These are phyloP conservation scores for Austroboletus novae-zelandiae DNA, from an alignment of 1,284 basidiomycete species.

Conservation along the genomic window DNA sequence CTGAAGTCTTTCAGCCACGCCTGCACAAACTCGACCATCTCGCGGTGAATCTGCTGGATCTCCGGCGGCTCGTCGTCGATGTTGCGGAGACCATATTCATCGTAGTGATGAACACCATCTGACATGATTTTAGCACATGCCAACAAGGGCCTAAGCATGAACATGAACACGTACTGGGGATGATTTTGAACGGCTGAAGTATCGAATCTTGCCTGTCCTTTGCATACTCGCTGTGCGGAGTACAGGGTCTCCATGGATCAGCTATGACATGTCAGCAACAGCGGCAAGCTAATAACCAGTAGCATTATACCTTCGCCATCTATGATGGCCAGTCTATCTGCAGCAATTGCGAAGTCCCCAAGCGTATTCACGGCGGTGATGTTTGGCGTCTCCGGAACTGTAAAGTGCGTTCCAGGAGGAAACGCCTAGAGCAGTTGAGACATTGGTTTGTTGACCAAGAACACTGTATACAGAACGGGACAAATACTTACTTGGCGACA, in stretches of 20 bases:
- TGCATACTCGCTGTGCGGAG: conserved; percentile 83
- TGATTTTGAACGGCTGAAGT: conserved; percentile 81
- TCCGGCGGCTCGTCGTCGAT: conserved; percentile 69
- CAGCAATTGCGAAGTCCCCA: conserved; percentile 74
- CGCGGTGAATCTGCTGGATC: conserved; percentile 77
- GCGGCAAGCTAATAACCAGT: not conserved
- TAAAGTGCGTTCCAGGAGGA: conserved; percentile 73
- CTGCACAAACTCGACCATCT: conserved; percentile 80
- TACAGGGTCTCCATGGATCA: conserved; percentile 88
- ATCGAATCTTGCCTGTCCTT: conserved; percentile 68
- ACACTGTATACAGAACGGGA: not conserved
- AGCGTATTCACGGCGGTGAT: conserved; percentile 77
- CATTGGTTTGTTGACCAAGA: not conserved
- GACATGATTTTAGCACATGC: conserved; percentile 6
- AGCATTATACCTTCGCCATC: conserved; percentile 67
- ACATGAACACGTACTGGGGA: conserved; percentile 58
- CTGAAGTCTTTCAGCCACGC: conserved; percentile 77
- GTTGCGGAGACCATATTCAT: conserved; percentile 79
- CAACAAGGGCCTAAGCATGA: not conserved
- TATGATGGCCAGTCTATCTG: conserved; percentile 81
- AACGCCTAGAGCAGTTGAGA: conserved; percentile 59
- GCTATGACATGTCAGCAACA: conserved; percentile 40
- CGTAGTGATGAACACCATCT: conserved; percentile 90
- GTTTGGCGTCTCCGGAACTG: conserved; percentile 72
- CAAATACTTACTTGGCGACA: conserved; percentile 60